Percentiles rank a stretch among this genome's conserved stretches.
Conservation (phyloP, 2,329 filamentous ascomycete species). For the Geosmithia morbida region DNA sequence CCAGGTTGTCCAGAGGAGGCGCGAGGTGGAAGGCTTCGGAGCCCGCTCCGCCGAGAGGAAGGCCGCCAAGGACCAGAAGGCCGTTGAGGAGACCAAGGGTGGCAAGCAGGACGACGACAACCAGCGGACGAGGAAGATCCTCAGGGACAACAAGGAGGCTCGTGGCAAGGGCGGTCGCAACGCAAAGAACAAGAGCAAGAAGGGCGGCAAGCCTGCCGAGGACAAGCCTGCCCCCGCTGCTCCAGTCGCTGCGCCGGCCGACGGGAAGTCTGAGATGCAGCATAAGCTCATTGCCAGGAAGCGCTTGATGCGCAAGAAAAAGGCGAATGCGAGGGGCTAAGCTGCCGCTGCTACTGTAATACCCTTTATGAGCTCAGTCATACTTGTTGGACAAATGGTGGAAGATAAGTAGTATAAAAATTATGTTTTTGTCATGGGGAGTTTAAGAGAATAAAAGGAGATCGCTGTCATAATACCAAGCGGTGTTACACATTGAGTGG, state of each 20-base stretch:
- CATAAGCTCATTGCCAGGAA: constrained; percentile 80
- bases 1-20: constrained; percentile 67
- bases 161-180: constrained; percentile 8
- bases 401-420: background rate
- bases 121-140: constrained; percentile 12
- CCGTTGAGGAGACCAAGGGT: constrained; percentile 8
- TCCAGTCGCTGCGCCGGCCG: constrained; percentile 11
- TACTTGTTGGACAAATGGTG: background rate
- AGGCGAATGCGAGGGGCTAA: constrained; percentile 24
- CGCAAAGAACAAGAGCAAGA: constrained; percentile 11
- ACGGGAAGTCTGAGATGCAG: constrained; percentile 26
- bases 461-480: background rate
- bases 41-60: constrained; percentile 14
- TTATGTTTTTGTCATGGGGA: background rate
- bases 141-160: constrained; percentile 9
- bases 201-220: constrained; percentile 7
- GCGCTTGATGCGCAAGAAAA: constrained; percentile 62
- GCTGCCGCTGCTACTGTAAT: background rate
- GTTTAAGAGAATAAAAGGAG: background rate
- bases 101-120: constrained; percentile 3
- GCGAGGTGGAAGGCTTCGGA: constrained; percentile 23
- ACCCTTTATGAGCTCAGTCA: background rate
- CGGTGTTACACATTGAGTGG: background rate
- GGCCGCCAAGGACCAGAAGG: background rate
- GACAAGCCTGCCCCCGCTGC: constrained; percentile 5